Evolutionary conservation across 2,329 filamentous ascomycete genomes (phyloP), one percentile per base, ranked within the genome.

Genomic region (Monosporascus sp.): DNA sequence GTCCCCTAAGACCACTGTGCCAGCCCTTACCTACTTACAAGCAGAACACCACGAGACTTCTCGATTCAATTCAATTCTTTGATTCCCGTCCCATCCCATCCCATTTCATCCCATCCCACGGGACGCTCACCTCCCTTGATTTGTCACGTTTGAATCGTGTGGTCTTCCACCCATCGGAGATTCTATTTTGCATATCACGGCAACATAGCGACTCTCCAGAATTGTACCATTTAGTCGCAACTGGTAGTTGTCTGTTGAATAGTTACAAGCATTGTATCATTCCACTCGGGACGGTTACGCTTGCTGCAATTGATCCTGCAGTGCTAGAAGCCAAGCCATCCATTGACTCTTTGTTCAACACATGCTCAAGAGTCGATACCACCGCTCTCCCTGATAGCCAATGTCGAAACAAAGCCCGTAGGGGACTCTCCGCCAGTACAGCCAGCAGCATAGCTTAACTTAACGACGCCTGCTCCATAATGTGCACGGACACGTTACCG

Each of bases 401-500:
- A 46, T 46, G 42, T 31, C 24, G 24, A 46, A 17, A 11, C 22
- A 7, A 25, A 46, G 24, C 42, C 24, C 24, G 14, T 46, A 46
- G 42, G 24, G 42, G 24, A 46, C 42, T 24, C 22, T 14, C 20
- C 42, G 20, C 42, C 42, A 46, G 14, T 24, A 46, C 24, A 14
- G 25, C 22, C 41, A 22, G 14, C 20, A 44, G 11, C n/a, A 17
- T 31, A 27, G 17, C 17, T 17, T 22, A 15, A n/a, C 42, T 46
- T 31, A 46, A 22, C 11, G 4, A n/a, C 25, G 25, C 22, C 6
- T 46, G 42, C 42, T 46, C 20, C 42, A 58, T 53, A 9, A 72
- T 74, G 70, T 72, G 74, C 56, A 79, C 81, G 70, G 83, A 85
- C 54, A 78, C 82, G 31, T 69, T 86, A 50, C 76, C 82, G 27